phyloP scores from a whole-genome alignment of 176 grass and related monocot genomes.

The Oryza rufipogon region DNA sequence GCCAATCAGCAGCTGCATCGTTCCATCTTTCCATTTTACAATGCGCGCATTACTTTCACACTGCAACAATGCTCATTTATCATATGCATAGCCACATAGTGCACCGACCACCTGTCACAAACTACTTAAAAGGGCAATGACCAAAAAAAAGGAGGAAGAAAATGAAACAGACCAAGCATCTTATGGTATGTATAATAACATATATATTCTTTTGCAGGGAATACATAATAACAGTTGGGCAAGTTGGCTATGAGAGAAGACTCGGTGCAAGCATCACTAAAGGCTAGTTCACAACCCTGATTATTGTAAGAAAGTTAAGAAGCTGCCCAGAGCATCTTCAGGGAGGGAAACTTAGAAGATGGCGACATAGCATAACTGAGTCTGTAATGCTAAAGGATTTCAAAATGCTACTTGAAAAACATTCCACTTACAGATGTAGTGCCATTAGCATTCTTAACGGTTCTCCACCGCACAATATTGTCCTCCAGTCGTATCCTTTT shows the following conservation, averaged over 20 bases:
- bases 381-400: slow-evolving; percentile 7
- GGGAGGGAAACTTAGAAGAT: slow-evolving; percentile 24
- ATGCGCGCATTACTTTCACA: slow-evolving; percentile 94
- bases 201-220: background rate
- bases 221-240: slow-evolving; percentile 5
- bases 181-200: slow-evolving; percentile 18
- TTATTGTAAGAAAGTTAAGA: slow-evolving; percentile 7
- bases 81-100: slow-evolving; percentile 24
- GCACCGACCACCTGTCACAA: background rate
- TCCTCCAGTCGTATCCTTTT: slow-evolving; percentile 92
- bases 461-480: slow-evolving; percentile 97
- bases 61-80: slow-evolving; percentile 48
- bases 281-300: slow-evolving; percentile 2
- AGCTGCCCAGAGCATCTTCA: background rate
- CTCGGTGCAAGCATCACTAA: slow-evolving; percentile 20
- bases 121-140: slow-evolving; percentile 10
- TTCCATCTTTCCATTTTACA: slow-evolving; percentile 99
- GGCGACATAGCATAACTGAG: slow-evolving; percentile 21
- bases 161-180: background rate
- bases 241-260: slow-evolving; percentile 19
- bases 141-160: background rate
- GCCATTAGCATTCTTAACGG: slow-evolving; percentile 75
- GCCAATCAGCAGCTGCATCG: slow-evolving; percentile 86
- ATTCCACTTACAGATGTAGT: slow-evolving; percentile 72
- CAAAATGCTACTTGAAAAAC: slow-evolving; percentile 26